Evolutionary conservation across 768 basidiomycete species (phyloP).

Genomic region (Kwoniella bestiolae): DNA sequence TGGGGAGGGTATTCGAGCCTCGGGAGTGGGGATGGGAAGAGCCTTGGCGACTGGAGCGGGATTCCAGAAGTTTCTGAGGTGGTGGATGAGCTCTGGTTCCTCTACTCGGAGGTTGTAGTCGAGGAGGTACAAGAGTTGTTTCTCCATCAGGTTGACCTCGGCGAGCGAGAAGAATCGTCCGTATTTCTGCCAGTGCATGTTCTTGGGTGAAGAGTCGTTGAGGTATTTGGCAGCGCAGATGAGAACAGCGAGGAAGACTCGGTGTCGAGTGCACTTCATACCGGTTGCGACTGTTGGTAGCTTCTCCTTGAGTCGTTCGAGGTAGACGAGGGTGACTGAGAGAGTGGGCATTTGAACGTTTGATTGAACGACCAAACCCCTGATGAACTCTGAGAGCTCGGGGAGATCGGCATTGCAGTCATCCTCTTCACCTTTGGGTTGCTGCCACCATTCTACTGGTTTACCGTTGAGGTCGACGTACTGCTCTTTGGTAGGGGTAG

Average conservation of each 20-base stretch:
- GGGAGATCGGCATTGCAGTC: constrained; percentile 60
- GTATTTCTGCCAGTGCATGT: constrained; percentile 87
- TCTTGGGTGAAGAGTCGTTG: constrained; percentile 84
- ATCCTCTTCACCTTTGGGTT: constrained; percentile 35
- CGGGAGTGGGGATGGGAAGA: neutral
- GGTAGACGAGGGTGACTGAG: constrained; percentile 86
- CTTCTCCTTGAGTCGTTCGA: constrained; percentile 80
- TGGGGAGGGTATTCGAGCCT: constrained; percentile 22
- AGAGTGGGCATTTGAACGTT: constrained; percentile 91
- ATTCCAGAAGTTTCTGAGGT: constrained; percentile 65
- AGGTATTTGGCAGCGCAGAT: constrained; percentile 97
- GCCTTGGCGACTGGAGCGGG: constrained; percentile 28
- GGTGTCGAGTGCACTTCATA: constrained; percentile 88
- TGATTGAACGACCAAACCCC: constrained; percentile 74
- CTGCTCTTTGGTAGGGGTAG: constrained; percentile 64
- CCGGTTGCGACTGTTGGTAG: constrained; percentile 82
- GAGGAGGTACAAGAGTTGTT: constrained; percentile 87
- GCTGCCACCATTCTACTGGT: constrained; percentile 57
- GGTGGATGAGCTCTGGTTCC: constrained; percentile 71
- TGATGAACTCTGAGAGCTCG: constrained; percentile 81
- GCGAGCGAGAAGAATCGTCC: constrained; percentile 69
- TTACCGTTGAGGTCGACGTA: constrained; percentile 33
- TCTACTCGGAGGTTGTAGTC: constrained; percentile 87
- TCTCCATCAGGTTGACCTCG: constrained; percentile 91
- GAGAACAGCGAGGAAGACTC: constrained; percentile 92